Evolutionary conservation across 2,329 filamentous ascomycete genomes (phyloP).

Genomic region (Orbilia ellipsospora): DNA sequence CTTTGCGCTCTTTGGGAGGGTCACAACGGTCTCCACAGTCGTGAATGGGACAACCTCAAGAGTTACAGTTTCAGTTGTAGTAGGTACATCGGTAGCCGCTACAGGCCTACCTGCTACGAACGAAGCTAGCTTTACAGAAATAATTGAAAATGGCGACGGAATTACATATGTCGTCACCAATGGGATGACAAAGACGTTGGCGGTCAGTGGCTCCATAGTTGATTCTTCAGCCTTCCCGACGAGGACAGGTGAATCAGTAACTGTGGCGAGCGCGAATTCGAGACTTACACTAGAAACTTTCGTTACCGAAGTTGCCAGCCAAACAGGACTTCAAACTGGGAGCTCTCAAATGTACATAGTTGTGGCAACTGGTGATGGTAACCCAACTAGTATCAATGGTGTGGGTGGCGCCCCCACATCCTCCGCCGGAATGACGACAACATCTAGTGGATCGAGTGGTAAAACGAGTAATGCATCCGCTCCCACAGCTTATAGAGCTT

Average conservation of each 20-base stretch:
- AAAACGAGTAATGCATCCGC: too few relatives aligned
- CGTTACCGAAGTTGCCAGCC: not conserved
- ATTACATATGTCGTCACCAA: constrained; percentile 5
- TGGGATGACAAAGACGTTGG: constrained; percentile 4
- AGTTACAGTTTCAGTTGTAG: not conserved
- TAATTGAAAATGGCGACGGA: constrained; percentile 2
- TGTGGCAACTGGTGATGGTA: too few relatives aligned
- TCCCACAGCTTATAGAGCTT: too few relatives aligned
- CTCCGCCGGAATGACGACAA: too few relatives aligned
- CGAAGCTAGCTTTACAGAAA: not conserved
- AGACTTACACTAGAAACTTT: not conserved
- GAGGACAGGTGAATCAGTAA: not conserved
- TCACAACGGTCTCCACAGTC: not conserved
- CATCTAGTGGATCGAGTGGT: too few relatives aligned
- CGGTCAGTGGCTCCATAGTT: constrained; percentile 3
- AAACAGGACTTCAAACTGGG: not conserved
- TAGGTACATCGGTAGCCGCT: not conserved
- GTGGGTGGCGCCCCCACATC: too few relatives aligned
- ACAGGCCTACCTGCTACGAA: not conserved
- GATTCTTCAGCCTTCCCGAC: not conserved
- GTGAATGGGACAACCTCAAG: constrained; percentile 4
- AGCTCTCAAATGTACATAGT: too few relatives aligned
- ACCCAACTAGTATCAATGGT: too few relatives aligned
- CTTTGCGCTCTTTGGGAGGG: not conserved
- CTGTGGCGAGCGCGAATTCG: not conserved